These are phyloP conservation scores for Pseudozyma hubeiensis DNA, from an alignment of 1,284 basidiomycete species.

Conservation along the genomic window DNA sequence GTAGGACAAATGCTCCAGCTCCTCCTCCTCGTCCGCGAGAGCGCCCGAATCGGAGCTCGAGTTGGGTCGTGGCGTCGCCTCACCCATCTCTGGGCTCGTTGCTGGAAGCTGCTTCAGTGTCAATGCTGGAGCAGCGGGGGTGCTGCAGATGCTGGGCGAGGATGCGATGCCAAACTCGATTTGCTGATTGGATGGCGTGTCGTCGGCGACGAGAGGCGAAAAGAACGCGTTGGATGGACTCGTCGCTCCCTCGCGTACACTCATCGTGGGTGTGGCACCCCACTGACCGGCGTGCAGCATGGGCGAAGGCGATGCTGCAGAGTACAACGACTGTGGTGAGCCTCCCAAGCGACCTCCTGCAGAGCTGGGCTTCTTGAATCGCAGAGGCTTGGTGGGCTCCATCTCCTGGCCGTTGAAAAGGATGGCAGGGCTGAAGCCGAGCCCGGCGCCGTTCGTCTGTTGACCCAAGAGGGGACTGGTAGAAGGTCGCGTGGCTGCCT, in stretches of 20 bases:
- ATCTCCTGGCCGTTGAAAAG: slow-evolving; percentile 44
- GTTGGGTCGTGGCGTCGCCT: slow-evolving; percentile 27
- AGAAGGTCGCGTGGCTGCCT: slow-evolving; percentile 17
- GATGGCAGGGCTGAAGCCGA: slow-evolving; percentile 41
- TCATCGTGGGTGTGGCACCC: slow-evolving; percentile 9
- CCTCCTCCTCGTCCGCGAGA: slow-evolving; percentile 19
- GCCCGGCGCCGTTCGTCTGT: slow-evolving; percentile 7
- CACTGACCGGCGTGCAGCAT: slow-evolving; percentile 39
- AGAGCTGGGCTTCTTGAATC: slow-evolving; percentile 32
- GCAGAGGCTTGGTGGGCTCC: slow-evolving; percentile 40
- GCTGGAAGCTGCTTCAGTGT: slow-evolving; percentile 1
- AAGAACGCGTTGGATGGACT: slow-evolving; percentile 14
- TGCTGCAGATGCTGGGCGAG: slow-evolving; percentile 11
- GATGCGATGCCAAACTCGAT: slow-evolving; percentile 27
- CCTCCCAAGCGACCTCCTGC: slow-evolving; percentile 34
- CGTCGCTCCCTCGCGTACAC: neutral
- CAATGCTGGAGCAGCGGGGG: slow-evolving; percentile 10
- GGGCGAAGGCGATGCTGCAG: slow-evolving; percentile 34
- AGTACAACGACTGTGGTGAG: slow-evolving; percentile 26
- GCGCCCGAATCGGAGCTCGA: slow-evolving; percentile 14
- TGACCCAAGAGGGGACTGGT: slow-evolving; percentile 30
- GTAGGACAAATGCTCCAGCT: slow-evolving; percentile 27
- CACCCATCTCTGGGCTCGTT: slow-evolving; percentile 15
- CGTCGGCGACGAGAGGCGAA: slow-evolving; percentile 22
- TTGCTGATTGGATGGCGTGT: slow-evolving; percentile 19